Percentiles rank a stretch among this genome's conserved stretches.
Conservation (phyloP, 1,139 yeast species). For the Suhomyces wounanorum region DNA sequence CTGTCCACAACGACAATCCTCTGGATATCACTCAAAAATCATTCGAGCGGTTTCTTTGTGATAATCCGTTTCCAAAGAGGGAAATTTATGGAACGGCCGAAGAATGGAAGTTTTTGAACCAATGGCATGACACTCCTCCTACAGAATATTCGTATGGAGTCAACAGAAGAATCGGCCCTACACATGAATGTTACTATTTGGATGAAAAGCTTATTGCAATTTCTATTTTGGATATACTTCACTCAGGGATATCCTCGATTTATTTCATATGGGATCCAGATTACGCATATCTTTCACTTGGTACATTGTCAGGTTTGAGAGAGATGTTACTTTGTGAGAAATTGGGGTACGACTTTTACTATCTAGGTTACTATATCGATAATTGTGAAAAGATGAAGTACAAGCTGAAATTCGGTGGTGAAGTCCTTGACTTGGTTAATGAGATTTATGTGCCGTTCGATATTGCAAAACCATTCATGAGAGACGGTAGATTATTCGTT, state of each 20-base stretch:
- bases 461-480: conserved; percentile 30
- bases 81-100: conserved; percentile 28
- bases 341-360: conserved; percentile 53
- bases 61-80: conserved; percentile 52
- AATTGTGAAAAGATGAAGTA: conserved; percentile 84
- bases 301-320: conserved; percentile 73
- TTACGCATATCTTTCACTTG: conserved; percentile 67
- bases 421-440: conserved; percentile 56
- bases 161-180: conserved; percentile 43
- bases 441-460: conserved; percentile 48
- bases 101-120: conserved; percentile 34
- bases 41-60: conserved; percentile 69
- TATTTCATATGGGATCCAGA: conserved; percentile 91
- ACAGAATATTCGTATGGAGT: background rate
- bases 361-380: conserved; percentile 76
- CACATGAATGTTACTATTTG: conserved; percentile 77
- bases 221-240: conserved; percentile 77
- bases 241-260: conserved; percentile 77
- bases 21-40: conserved; percentile 45
- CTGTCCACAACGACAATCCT: conserved; percentile 65
- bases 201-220: conserved; percentile 69
- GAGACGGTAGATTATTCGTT: conserved; percentile 47
- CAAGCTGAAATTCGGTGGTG: conserved; percentile 78
- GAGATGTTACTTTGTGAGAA: conserved; percentile 60
- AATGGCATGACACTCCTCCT: conserved; percentile 24